Evolutionary conservation across 495 filamentous ascomycete species (phyloP).

Genomic region (Penicillium odoratum): DNA sequence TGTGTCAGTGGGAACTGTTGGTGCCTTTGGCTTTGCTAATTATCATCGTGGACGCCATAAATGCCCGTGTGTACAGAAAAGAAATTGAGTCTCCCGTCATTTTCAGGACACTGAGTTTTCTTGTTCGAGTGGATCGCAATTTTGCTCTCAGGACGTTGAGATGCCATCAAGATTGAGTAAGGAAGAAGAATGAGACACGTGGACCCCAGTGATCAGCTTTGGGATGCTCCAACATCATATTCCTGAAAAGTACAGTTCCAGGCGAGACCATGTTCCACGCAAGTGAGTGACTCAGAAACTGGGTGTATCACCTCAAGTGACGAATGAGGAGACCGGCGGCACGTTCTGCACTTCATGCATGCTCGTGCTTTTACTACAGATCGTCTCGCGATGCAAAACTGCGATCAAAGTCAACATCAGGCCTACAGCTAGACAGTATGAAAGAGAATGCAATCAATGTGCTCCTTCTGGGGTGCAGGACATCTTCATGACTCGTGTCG

Average conservation of each 20-base stretch:
- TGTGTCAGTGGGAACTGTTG: background rate
- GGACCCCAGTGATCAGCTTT: background rate
- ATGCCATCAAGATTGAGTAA: background rate
- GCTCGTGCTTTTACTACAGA: background rate
- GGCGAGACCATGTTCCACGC: background rate
- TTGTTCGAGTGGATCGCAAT: background rate
- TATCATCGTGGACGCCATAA: background rate
- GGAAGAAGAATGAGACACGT: background rate
- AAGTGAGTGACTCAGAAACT: background rate
- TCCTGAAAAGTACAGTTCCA: background rate
- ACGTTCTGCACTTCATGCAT: background rate
- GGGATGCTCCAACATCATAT: background rate
- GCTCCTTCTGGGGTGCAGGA: background rate
- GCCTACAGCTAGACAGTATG: background rate
- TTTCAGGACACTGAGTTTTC: background rate
- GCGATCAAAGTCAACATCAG: background rate
- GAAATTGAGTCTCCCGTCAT: background rate
- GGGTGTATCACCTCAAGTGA: background rate
- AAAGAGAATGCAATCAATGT: background rate
- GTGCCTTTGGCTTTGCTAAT: background rate
- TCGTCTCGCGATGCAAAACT: background rate
- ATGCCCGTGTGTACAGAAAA: background rate
- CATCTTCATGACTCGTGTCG: background rate
- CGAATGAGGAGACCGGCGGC: background rate
- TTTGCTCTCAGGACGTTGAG: background rate